phyloP scores from a whole-genome alignment of 2,329 filamentous ascomycete genomes.

The Pseudocercospora macadamiae region DNA sequence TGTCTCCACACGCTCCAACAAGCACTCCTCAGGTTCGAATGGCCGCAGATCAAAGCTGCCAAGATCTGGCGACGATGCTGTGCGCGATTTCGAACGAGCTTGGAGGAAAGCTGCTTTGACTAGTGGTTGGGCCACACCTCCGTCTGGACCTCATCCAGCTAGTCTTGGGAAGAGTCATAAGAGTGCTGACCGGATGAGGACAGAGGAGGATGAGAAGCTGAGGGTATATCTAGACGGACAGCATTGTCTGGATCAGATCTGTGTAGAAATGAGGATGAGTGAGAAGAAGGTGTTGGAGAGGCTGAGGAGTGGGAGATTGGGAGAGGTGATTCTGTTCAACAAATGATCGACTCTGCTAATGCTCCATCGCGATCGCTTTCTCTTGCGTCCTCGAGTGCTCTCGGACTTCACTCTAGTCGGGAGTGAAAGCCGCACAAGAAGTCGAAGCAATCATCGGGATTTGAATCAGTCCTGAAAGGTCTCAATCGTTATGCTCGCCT shows the following conservation, averaged over 20 bases:
- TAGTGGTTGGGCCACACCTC: slow-evolving; percentile 36
- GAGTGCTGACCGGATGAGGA: slow-evolving; percentile 25
- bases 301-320: slow-evolving; percentile 56
- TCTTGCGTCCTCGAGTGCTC: too few species aligned
- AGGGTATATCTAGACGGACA: slow-evolving; percentile 72
- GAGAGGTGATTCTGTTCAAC: slow-evolving; percentile 37
- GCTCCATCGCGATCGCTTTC: too few species aligned
- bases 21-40: slow-evolving; percentile 12
- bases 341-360: too few species aligned
- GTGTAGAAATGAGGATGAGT: slow-evolving; percentile 71
- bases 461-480: too few species aligned
- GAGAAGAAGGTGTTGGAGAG: slow-evolving; percentile 71
- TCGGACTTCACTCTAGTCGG: too few species aligned
- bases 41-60: slow-evolving; percentile 19
- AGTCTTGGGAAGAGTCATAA: slow-evolving; percentile 39
- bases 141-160: slow-evolving; percentile 29
- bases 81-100: slow-evolving; percentile 35
- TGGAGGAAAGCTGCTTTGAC: slow-evolving; percentile 39
- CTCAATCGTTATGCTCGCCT: too few species aligned
- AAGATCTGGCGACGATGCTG: slow-evolving; percentile 23
- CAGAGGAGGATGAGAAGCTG: slow-evolving; percentile 52
- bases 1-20: slow-evolving; percentile 11
- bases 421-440: too few species aligned
- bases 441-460: too few species aligned
- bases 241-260: slow-evolving; percentile 81